Percentiles rank a stretch among this genome's conserved stretches.
These are phyloP conservation scores for Pichia sp. DNA, from an alignment of 1,139 yeast genomes.

Conservation along the genomic window DNA sequence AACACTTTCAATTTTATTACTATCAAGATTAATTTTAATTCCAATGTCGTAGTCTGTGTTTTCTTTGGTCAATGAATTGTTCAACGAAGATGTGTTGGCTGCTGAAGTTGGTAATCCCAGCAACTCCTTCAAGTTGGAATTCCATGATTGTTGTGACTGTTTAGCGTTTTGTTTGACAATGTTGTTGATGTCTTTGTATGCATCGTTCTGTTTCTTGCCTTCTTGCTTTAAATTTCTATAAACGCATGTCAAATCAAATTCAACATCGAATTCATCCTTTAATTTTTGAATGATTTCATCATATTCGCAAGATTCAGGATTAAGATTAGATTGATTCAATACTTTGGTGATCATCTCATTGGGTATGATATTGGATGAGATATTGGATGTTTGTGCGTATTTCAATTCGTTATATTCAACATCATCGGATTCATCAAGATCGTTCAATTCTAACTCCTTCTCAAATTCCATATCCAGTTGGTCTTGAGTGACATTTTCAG, in stretches of 20 bases:
- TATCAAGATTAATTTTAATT: conserved; percentile 14
- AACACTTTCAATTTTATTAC: conserved; percentile 38
- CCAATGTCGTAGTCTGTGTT: conserved; percentile 26
- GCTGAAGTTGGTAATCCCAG: conserved; percentile 17
- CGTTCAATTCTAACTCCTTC: conserved; percentile 57
- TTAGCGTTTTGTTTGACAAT: conserved; percentile 58
- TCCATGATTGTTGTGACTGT: conserved; percentile 48
- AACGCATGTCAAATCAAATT: conserved; percentile 44
- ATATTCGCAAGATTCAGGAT: conserved; percentile 26
- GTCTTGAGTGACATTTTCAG: conserved; percentile 33
- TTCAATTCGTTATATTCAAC: conserved; percentile 60
- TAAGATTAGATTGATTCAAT: conserved; percentile 26
- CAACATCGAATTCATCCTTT: conserved; percentile 34
- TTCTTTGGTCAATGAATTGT: conserved; percentile 16
- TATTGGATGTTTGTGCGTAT: conserved; percentile 38
- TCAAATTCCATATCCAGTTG: conserved; percentile 37
- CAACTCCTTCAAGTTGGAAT: conserved; percentile 16
- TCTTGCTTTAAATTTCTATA: conserved; percentile 35
- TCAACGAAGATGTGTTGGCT: conserved; percentile 9
- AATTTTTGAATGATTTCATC: conserved; percentile 31
- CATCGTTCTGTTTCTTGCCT: conserved; percentile 39
- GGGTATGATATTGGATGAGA: conserved; percentile 30
- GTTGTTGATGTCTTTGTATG: conserved; percentile 47
- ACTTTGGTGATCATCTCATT: conserved; percentile 20
- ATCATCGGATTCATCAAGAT: conserved; percentile 51